Evolutionary conservation across 352 stramenopile genomes (phyloP), one percentile per base, ranked within the genome.

Genomic region (Phytopythium vexans): DNA sequence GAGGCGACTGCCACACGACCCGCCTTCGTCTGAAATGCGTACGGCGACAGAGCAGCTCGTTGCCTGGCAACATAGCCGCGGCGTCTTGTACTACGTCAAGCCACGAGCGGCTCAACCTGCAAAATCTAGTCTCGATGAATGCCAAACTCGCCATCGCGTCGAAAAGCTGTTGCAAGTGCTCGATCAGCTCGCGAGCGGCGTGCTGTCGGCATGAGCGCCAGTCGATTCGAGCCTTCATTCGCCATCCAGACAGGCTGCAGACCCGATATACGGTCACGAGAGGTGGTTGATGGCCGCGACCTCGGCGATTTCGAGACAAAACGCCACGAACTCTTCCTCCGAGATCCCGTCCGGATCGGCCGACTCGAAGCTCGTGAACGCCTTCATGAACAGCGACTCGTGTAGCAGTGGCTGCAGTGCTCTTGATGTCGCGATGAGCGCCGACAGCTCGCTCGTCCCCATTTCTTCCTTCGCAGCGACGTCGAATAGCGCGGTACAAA

Each of bases 291-390:
- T 49, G 15, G 60, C 60, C 36, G 64, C 60, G 27, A 72, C 56
- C 5, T 66, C 53, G 2, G 78, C 81, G 27, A 81, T 85, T 49
- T 92, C 81, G 2, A 88, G 62, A 41, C 81, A 92, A 33, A 92
- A 89, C 32, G 64, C 66, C 10, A 92, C 74, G 60, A 92, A 92
- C 15, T 92, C 81, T 41, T 88, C 72, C 21, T 82, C 67, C 5
- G 54, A 75, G 47, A 92, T 92, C 1, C 81, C 81, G 6, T 70
- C 70, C 9, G 65, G 66, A 41, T 89, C 74, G 27, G 73, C 43
- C 3, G 81, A 70, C 56, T 88, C 76, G 41, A 88, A 86, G 33
- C 67, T 69, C 1, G 52, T 61, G 43, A 92, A 89, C 38, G 81
- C 81, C 15, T 77, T 66, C 48, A 86, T 71, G 46, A 92, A 89